Evolutionary conservation across 2,329 filamentous ascomycete species (phyloP), one percentile per base, ranked within the genome.

Genomic region (Claviceps cyperi): DNA sequence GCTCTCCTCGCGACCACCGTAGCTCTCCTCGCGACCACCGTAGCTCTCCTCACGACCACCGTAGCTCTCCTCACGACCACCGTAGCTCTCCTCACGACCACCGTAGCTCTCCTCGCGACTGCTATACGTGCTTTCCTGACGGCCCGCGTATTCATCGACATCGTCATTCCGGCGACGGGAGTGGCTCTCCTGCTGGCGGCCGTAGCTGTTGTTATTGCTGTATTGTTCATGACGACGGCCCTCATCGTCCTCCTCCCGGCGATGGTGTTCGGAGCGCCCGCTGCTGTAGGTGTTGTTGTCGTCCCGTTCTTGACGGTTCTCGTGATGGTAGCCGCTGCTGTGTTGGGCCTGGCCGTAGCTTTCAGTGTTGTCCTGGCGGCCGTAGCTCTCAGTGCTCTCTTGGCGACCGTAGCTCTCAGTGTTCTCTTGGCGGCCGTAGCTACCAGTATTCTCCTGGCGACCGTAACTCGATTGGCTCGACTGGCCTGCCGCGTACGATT

Each of bases 381-480:
- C 80, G 53, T 32, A 32, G 8, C 28, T 28, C 8, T 28, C 8
- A 4, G 24, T 28, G 24, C 11, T 28, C 8, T 28, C 24, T 9
- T 28, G 24, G 24, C 24, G 24, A 2, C 24, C 8, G 8, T 81
- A 79, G 28, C 28, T 28, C 2, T 9, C 8, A 28, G 28, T 28
- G 28, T 28, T 28, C 8, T 28, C 24, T 28, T 28, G 24, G 24
- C 24, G 24, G 24, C 24, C 24, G 8, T 81, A 79, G 28, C 28
- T 28, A 4, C 8, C 28, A 28, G 28, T 9, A 9, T 14, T 28
- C 8, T 44, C 24, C 2, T 37, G 24, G 50, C 60, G 54, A 45
- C 60, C 54, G 35, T 81, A 79, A 63, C 86, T 77, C 13, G 74
- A 77, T 54, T 78, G 74, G 63, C 86, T 76, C 13, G 74, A 77